Evolutionary conservation across 179 eudicot genomes (phyloP).

Genomic region (Spinacia oleracea): DNA sequence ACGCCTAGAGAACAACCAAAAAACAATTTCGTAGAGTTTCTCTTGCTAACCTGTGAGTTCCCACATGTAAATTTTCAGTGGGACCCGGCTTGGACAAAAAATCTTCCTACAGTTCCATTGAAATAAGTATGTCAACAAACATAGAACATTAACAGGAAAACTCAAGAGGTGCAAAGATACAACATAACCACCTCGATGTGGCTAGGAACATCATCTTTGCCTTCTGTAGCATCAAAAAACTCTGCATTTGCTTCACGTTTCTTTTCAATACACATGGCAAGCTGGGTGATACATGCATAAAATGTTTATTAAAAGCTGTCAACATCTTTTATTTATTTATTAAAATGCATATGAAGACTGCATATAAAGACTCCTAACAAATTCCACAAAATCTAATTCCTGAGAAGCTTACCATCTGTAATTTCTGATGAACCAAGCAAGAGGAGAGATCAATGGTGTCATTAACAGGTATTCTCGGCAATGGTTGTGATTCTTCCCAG

Average conservation of each 20-base stretch:
- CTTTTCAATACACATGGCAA: slow-evolving; percentile 84
- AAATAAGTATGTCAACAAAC: slow-evolving; percentile 10
- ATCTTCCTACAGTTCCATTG: slow-evolving; percentile 45
- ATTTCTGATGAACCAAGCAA: slow-evolving; percentile 88
- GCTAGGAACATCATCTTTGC: slow-evolving; percentile 36
- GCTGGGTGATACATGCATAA: slow-evolving; percentile 39
- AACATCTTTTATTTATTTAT: not conserved
- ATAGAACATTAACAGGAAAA: slow-evolving; percentile 1
- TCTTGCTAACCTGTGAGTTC: slow-evolving; percentile 66
- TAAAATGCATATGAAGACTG: not conserved
- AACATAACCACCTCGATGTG: slow-evolving; percentile 35
- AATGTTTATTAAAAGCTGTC: not conserved
- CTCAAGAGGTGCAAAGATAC: slow-evolving; percentile 14
- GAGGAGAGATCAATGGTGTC: slow-evolving; percentile 78
- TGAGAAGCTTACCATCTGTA: slow-evolving; percentile 75
- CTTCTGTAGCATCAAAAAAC: slow-evolving; percentile 44
- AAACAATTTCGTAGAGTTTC: slow-evolving; percentile 21
- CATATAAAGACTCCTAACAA: not conserved
- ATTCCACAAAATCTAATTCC: not conserved
- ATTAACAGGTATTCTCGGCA: slow-evolving; percentile 65
- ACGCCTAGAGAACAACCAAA: not conserved
- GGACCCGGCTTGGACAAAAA: slow-evolving; percentile 22
- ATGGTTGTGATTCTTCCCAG: slow-evolving; percentile 94
- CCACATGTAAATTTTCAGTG: slow-evolving; percentile 20
- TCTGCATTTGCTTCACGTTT: slow-evolving; percentile 54